phyloP scores from a whole-genome alignment of 805 yeast genomes.

The Blastobotrys chiropterorum region DNA sequence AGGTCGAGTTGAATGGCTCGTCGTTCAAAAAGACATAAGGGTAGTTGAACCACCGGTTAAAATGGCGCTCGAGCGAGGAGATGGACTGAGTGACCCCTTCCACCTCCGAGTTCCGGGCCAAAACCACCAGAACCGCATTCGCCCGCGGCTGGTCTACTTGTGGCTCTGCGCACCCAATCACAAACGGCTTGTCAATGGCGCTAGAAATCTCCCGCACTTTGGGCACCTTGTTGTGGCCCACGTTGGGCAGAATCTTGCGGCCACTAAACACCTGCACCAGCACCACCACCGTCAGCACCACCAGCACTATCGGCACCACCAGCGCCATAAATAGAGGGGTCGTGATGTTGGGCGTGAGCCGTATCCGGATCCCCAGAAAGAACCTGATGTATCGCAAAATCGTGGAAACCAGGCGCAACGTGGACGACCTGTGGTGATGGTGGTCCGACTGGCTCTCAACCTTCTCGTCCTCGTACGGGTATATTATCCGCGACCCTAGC shows the following conservation, averaged over 20 bases:
- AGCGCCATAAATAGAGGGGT: conserved; percentile 10
- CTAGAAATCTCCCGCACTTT: conserved; percentile 11
- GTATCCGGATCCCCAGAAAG: conserved; percentile 11
- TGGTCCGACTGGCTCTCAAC: conserved; percentile 1
- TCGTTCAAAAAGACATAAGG: conserved; percentile 90
- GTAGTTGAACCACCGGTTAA: conserved; percentile 89
- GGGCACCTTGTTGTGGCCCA: conserved; percentile 6
- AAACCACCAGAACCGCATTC: conserved; percentile 78
- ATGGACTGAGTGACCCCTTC: conserved; percentile 72
- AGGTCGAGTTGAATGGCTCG: conserved; percentile 61
- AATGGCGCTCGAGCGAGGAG: conserved; percentile 73
- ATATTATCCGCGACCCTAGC: conserved; percentile 3
- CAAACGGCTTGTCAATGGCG: conserved; percentile 41
- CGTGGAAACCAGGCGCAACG: background rate
- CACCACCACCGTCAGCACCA: conserved; percentile 1
- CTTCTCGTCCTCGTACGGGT: conserved; percentile 3
- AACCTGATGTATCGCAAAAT: background rate
- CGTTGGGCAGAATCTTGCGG: background rate
- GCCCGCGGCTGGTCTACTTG: conserved; percentile 42
- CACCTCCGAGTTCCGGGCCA: conserved; percentile 76
- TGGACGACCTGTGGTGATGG: background rate
- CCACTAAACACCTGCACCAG: background rate
- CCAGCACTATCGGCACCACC: conserved; percentile 1
- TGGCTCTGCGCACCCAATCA: conserved; percentile 45
- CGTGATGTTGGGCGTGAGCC: conserved; percentile 12